phyloP scores from a whole-genome alignment of 2,329 filamentous ascomycete species.

The Aureobasidium sp. region DNA sequence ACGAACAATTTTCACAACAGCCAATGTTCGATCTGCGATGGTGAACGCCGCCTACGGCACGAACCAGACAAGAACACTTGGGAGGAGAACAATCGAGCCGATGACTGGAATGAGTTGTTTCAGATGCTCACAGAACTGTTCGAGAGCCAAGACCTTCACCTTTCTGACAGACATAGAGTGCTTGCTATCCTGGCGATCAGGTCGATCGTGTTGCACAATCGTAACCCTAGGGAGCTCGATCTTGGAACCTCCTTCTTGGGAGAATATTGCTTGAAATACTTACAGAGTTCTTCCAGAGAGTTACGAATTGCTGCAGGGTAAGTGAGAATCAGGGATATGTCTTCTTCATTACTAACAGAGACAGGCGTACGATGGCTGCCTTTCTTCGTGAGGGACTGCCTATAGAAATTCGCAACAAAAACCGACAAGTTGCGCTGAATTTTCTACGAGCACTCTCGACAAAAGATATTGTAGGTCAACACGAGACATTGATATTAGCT shows the following conservation, averaged over 20 bases:
- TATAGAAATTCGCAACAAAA: conserved; percentile 47
- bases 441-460: conserved; percentile 67
- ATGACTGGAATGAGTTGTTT: conserved; percentile 28
- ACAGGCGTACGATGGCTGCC: conserved; percentile 51
- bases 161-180: conserved; percentile 52
- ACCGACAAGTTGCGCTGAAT: conserved; percentile 63
- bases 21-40: conserved; percentile 9
- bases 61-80: neutral
- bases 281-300: conserved; percentile 80
- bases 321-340: neutral
- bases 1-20: neutral
- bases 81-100: conserved; percentile 13
- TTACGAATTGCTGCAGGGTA: conserved; percentile 69
- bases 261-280: conserved; percentile 72
- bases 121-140: conserved; percentile 13
- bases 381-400: conserved; percentile 54
- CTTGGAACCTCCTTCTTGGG: conserved; percentile 62
- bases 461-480: conserved; percentile 57
- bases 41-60: neutral
- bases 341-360: neutral
- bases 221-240: conserved; percentile 53
- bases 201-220: conserved; percentile 61
- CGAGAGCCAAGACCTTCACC: conserved; percentile 16
- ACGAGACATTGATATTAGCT: conserved; percentile 78
- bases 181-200: conserved; percentile 65